A percentile compares a stretch with the other conserved stretches of the same genome.
These are phyloP conservation scores for Kurtzmaniella cleridarum DNA, from an alignment of 805 yeast species.

Conservation along the genomic window DNA sequence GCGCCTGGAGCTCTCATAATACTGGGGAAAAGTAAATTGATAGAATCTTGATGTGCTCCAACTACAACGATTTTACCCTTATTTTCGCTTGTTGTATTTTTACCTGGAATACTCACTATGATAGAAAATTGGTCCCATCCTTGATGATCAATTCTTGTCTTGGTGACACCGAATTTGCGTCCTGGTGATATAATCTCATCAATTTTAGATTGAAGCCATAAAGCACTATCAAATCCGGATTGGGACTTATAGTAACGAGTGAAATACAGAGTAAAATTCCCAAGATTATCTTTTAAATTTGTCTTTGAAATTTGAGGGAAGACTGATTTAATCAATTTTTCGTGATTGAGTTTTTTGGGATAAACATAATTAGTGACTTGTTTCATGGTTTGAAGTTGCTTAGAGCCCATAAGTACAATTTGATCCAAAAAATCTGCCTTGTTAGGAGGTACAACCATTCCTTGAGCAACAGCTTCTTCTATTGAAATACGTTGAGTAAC, in stretches of 20 bases:
- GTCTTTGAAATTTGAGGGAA: constrained; percentile 40
- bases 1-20: constrained; percentile 84
- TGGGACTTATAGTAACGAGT: constrained; percentile 74
- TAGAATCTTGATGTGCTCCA: constrained; percentile 88
- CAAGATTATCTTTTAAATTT: constrained; percentile 48
- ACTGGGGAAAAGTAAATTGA: constrained; percentile 67
- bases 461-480: constrained; percentile 27
- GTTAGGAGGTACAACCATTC: constrained; percentile 14
- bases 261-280: constrained; percentile 60
- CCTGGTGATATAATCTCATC: constrained; percentile 27
- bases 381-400: constrained; percentile 20
- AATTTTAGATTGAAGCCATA: constrained; percentile 58
- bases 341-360: constrained; percentile 43
- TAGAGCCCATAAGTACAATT: constrained; percentile 16
- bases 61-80: constrained; percentile 55
- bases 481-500: constrained; percentile 46
- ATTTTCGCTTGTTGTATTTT: constrained; percentile 26
- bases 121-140: constrained; percentile 77
- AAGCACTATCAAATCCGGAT: constrained; percentile 64
- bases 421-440: constrained; percentile 8
- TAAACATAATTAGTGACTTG: constrained; percentile 38
- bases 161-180: constrained; percentile 20
- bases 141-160: constrained; percentile 52
- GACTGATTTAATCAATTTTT: constrained; percentile 35
- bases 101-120: constrained; percentile 59